phyloP scores from a whole-genome alignment of 2,329 filamentous ascomycete genomes.

The Pleoardoris graminearum region DNA sequence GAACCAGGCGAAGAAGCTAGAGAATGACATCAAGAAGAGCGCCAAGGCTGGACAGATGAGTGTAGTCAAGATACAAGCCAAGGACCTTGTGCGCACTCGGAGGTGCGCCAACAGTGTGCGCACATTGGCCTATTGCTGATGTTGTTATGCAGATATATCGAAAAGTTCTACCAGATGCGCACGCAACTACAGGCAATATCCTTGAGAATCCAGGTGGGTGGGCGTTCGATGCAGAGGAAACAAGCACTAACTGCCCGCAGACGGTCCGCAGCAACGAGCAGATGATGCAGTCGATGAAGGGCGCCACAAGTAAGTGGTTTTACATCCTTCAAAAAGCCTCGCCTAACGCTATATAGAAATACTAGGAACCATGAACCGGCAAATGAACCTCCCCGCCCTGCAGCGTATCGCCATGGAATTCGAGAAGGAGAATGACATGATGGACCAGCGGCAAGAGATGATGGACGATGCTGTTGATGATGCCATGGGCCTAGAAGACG shows the following conservation, averaged over 20 bases:
- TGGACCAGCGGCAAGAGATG: conserved; percentile 99
- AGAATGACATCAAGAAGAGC: conserved; percentile 95
- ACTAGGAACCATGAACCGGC: conserved; percentile 93
- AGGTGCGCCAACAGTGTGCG: conserved; percentile 54
- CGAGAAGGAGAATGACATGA: conserved; percentile 97
- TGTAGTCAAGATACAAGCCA: conserved; percentile 97
- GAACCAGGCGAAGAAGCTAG: conserved; percentile 97
- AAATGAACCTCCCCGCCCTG: conserved; percentile 94
- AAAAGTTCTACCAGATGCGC: conserved; percentile 98
- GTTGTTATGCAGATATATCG: conserved; percentile 69
- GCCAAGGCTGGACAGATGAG: conserved; percentile 98
- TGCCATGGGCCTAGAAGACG: conserved; percentile 85
- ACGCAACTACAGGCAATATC: conserved; percentile 97
- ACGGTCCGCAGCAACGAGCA: conserved; percentile 98
- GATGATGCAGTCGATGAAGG: conserved; percentile 99
- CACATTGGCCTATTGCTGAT: conserved; percentile 12
- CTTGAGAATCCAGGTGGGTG: conserved; percentile 80
- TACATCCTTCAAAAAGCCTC: background rate
- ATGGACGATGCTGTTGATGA: conserved; percentile 99
- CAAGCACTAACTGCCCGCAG: conserved; percentile 52
- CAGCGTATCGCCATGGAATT: conserved; percentile 99
- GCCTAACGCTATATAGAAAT: conserved; percentile 57
- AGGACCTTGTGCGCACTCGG: conserved; percentile 90
- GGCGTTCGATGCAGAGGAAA: background rate
- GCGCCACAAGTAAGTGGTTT: conserved; percentile 65